These are phyloP conservation scores for Hypocreales sp. DNA, from an alignment of 2,329 filamentous ascomycete genomes.

Conservation along the genomic window DNA sequence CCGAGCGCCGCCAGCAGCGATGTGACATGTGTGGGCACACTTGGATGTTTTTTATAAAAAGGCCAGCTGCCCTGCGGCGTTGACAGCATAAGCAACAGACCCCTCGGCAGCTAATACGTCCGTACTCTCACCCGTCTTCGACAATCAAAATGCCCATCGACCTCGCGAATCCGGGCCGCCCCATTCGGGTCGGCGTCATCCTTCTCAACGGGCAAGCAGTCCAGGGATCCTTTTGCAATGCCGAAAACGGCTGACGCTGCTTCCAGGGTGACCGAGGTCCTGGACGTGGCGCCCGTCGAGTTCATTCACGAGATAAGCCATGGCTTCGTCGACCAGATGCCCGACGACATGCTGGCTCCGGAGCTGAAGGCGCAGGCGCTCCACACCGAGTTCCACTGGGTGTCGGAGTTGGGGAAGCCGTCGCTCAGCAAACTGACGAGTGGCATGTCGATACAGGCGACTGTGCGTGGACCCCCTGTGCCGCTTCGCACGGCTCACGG, in stretches of 20 bases:
- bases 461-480: slow-evolving; percentile 7
- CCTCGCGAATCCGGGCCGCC: slow-evolving; percentile 1
- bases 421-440: slow-evolving; percentile 8
- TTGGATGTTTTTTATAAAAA: too few species aligned
- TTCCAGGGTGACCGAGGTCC: slow-evolving; percentile 14
- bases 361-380: slow-evolving; percentile 8
- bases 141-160: too few species aligned
- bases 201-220: too few species aligned
- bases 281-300: slow-evolving; percentile 19
- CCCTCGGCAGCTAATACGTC: too few species aligned
- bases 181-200: too few species aligned
- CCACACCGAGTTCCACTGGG: slow-evolving; percentile 18
- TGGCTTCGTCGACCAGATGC: slow-evolving; percentile 6
- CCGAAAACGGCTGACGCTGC: not conserved
- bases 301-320: slow-evolving; percentile 9
- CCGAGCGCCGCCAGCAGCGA: too few species aligned
- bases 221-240: too few species aligned
- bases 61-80: too few species aligned
- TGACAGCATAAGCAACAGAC: too few species aligned
- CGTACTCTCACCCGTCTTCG: too few species aligned
- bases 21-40: too few species aligned
- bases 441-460: slow-evolving; percentile 13
- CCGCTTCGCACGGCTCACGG: not conserved
- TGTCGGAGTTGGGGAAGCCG: slow-evolving; percentile 11
- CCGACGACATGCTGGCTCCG: slow-evolving; percentile 4